Percentiles rank a stretch among this genome's conserved stretches.
Evolutionary conservation across 164 flowering plant species (phyloP).

Genomic region (Umbilicus rupestris): DNA sequence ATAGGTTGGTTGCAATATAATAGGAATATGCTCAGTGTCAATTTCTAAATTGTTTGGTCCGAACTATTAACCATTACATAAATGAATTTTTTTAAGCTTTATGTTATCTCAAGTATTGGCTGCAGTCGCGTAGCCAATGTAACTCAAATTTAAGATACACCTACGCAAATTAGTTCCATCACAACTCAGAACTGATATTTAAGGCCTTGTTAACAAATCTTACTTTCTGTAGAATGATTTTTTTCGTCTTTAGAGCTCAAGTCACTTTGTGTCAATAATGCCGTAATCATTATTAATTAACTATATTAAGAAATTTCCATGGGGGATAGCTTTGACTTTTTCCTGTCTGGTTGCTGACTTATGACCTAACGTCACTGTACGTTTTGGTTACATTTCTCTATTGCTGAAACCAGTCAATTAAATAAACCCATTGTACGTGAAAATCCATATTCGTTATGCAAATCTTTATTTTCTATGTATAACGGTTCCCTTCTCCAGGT

Average conservation of each 20-base stretch:
- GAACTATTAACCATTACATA: not conserved
- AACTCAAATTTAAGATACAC: not conserved
- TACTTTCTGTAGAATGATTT: not conserved
- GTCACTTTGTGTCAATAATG: not conserved
- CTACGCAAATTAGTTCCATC: not conserved
- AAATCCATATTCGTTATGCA: not conserved
- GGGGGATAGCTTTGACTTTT: not conserved
- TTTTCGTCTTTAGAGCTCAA: not conserved
- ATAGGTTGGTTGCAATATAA: not conserved
- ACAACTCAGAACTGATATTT: not conserved
- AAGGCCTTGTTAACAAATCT: not conserved
- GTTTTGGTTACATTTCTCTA: not conserved
- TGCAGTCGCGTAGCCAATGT: not conserved
- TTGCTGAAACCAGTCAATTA: not conserved
- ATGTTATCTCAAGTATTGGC: not conserved
- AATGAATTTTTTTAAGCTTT: not conserved
- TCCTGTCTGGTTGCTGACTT: not conserved
- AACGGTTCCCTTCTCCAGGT: conserved; percentile 32
- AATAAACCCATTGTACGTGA: not conserved
- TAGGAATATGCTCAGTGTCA: not conserved
- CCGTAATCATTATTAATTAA: not conserved
- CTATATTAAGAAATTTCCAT: not conserved
- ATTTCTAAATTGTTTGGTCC: not conserved
- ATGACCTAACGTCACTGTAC: not conserved
- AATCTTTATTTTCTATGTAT: not conserved